Evolutionary conservation across 306 rosid genomes (phyloP), one percentile per base, ranked within the genome.

Genomic region (Cucurbita pepo): DNA sequence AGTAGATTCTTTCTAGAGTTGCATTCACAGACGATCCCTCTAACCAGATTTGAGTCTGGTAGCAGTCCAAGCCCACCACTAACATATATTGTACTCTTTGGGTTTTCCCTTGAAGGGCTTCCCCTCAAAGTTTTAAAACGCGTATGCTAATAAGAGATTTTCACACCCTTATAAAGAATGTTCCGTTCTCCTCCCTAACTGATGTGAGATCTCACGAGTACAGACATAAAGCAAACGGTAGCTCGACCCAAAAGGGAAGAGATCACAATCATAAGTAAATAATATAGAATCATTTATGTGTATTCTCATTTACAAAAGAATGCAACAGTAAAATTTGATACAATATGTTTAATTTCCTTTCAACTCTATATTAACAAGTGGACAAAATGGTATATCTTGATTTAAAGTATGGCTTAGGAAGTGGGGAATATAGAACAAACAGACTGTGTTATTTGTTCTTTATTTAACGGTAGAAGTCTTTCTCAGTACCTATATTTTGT

Each of bases 361-460:
- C 22, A 13, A 47, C 73, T 67, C 22, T 67, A 67, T 66, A 66
- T 67, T 51, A 67, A 67, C 43, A 25, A 67, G 4, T 47, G 73
- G 21, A 25, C 43, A 69, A 45, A 69, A 69, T 69, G 73, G 73
- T 48, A 47, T 25, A 25, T 25, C 25, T 69, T 47, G 21, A 21
- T 47, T 50, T 14, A 25, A 47, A 22, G 57, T 69, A 48, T 22
- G 73, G 57, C 13, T 47, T 69, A 25, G 40, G 41, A 47, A 69
- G 22, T 69, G 57, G 73, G 18, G 22, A 14, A 47, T 50, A 50
- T 10, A 69, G 15, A 69, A 69, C 57, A 13, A 37, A 34, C 30
- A 53, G 59, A 56, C 79, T 86, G 88, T 36, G 87, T 79, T 69
- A 82, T 80, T 69, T 85, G 90, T 69, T 92, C 92, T 83, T 89